These are phyloP conservation scores for Xylaria longipes DNA, from an alignment of 495 filamentous ascomycete genomes.

Conservation along the genomic window DNA sequence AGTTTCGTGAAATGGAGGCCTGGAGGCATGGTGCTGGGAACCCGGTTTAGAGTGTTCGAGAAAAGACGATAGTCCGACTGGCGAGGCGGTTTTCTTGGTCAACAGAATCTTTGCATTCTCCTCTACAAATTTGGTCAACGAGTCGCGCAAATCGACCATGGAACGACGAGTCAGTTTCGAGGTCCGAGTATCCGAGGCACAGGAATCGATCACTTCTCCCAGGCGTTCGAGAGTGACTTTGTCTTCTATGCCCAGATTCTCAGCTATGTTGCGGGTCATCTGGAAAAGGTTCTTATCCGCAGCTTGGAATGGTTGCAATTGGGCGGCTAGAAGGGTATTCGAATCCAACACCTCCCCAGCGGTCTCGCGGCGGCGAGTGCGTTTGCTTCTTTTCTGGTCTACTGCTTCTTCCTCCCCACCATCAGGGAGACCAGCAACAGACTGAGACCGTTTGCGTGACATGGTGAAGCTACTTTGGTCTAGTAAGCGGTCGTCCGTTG, in stretches of 20 bases:
- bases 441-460: constrained; percentile 69
- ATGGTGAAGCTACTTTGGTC: constrained; percentile 41
- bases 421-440: constrained; percentile 64
- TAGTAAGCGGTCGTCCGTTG: constrained; percentile 36
- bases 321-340: constrained; percentile 72
- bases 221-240: constrained; percentile 56
- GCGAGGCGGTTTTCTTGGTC: constrained; percentile 48
- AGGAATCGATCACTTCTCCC: constrained; percentile 60
- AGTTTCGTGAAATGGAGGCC: constrained; percentile 60
- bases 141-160: constrained; percentile 50
- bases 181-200: constrained; percentile 52
- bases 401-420: constrained; percentile 61
- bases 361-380: constrained; percentile 79
- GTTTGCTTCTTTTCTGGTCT: constrained; percentile 78
- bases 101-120: constrained; percentile 50
- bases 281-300: constrained; percentile 81
- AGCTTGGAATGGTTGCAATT: constrained; percentile 69
- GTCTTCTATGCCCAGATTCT: constrained; percentile 67
- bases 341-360: constrained; percentile 74
- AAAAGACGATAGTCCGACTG: constrained; percentile 69
- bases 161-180: constrained; percentile 47
- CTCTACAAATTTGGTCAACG: constrained; percentile 50
- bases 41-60: constrained; percentile 77
- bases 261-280: constrained; percentile 68
- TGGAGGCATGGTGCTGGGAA: constrained; percentile 56